A percentile compares a stretch with the other conserved stretches of the same genome.
Evolutionary conservation across 2,329 filamentous ascomycete species (phyloP).

Genomic region (Colletotrichum ledebouriae): DNA sequence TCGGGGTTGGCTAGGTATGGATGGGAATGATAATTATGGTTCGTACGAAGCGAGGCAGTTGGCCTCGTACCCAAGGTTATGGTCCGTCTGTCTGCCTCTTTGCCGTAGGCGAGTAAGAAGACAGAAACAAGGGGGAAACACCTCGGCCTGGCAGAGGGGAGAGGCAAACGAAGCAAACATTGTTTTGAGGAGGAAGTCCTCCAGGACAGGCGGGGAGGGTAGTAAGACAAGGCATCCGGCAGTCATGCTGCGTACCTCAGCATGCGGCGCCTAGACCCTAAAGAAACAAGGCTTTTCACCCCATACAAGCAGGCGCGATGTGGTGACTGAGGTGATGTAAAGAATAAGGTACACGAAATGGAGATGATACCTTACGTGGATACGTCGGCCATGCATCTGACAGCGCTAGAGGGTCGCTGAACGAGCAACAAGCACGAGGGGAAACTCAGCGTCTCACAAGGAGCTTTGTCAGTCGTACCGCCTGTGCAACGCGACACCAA

Average conservation of each 20-base stretch:
- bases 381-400: neutral
- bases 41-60: neutral
- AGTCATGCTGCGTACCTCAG: constrained; percentile 1
- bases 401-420: constrained; percentile 12
- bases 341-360: too few relatives aligned
- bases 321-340: neutral
- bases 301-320: too few relatives aligned
- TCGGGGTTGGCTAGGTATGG: constrained; percentile 4
- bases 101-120: too few relatives aligned
- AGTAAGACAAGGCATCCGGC: constrained; percentile 25
- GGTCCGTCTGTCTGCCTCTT: too few relatives aligned
- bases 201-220: constrained; percentile 11
- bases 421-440: constrained; percentile 32
- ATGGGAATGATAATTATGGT: constrained; percentile 4
- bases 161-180: too few relatives aligned
- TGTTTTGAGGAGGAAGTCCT: neutral
- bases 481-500: constrained; percentile 31
- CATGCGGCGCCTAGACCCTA: neutral
- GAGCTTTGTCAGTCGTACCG: constrained; percentile 22
- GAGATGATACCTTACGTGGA: too few relatives aligned
- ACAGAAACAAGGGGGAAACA: too few relatives aligned
- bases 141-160: too few relatives aligned
- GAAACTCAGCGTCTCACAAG: constrained; percentile 30
- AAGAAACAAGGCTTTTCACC: constrained; percentile 19
- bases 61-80: too few relatives aligned